Conservation (phyloP, 1,284 basidiomycete genomes). For the Tetrapyrgos nigripes region DNA sequence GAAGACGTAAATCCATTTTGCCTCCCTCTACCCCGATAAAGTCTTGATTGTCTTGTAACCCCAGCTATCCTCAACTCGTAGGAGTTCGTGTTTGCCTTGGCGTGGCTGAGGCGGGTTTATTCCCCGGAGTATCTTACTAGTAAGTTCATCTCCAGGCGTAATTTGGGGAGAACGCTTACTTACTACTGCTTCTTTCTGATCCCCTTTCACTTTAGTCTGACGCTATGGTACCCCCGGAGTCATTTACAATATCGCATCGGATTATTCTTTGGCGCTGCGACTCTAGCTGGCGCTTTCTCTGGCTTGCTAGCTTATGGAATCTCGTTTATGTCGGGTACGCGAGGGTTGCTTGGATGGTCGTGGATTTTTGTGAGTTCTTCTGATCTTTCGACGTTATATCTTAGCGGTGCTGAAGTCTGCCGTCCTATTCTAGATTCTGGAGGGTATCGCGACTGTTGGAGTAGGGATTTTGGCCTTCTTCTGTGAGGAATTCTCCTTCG, state of each 20-base stretch:
- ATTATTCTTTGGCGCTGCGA: conserved; percentile 57
- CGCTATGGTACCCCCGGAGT: conserved; percentile 60
- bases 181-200: not conserved
- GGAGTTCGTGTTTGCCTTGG: conserved; percentile 67
- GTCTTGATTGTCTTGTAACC: conserved; percentile 1
- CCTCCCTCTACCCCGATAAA: conserved; percentile 2
- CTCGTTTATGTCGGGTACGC: conserved; percentile 50
- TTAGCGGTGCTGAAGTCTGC: not conserved
- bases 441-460: conserved; percentile 57
- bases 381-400: not conserved
- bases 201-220: too few species aligned
- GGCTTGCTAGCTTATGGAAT: conserved; percentile 54
- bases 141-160: conserved; percentile 22
- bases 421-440: conserved; percentile 49
- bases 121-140: conserved; percentile 74
- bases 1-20: conserved; percentile 50
- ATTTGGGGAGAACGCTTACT: not conserved
- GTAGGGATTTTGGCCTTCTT: conserved; percentile 51
- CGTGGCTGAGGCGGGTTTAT: conserved; percentile 71
- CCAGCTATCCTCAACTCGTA: conserved; percentile 66
- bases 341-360: conserved; percentile 50
- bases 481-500: conserved; percentile 46
- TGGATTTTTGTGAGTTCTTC: conserved; percentile 55
- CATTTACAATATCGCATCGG: conserved; percentile 56
- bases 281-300: conserved; percentile 54